Conservation (phyloP, 1,284 basidiomycete genomes). For the Cystobasidiaceae sp. region DNA sequence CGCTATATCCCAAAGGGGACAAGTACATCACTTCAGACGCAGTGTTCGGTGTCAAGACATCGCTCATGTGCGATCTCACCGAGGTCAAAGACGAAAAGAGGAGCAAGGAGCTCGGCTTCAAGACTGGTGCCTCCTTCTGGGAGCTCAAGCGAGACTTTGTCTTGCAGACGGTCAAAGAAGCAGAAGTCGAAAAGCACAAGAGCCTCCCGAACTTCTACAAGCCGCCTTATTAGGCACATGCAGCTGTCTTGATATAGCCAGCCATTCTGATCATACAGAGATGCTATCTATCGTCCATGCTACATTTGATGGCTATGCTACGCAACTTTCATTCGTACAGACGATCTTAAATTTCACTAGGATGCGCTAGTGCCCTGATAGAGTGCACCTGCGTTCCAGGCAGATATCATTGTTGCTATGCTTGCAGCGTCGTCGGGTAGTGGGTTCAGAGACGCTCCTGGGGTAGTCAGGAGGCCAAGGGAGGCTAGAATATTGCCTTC, state of each 20-base stretch:
- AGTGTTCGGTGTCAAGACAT: slow-evolving; percentile 66
- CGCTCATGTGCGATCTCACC: slow-evolving; percentile 33
- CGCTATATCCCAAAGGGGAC: slow-evolving; percentile 68
- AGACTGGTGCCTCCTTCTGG: slow-evolving; percentile 57
- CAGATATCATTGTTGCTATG: not conserved
- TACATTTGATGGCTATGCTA: no score
- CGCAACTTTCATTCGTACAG: no score
- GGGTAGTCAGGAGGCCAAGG: no score
- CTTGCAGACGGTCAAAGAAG: slow-evolving; percentile 44
- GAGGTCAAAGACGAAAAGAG: slow-evolving; percentile 52
- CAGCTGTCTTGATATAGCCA: no score
- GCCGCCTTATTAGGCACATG: not conserved
- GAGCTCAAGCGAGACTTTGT: slow-evolving; percentile 60
- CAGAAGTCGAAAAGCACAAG: slow-evolving; percentile 34
- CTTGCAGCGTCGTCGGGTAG: not conserved
- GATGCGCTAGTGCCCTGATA: not conserved
- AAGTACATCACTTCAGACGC: slow-evolving; percentile 48
- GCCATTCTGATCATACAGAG: no score
- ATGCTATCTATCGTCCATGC: no score
- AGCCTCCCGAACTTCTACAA: slow-evolving; percentile 34
- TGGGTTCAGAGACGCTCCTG: no score
- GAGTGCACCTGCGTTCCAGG: not conserved
- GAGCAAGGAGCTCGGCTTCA: slow-evolving; percentile 57
- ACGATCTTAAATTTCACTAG: no score
- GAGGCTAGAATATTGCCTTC: no score